Conservation (phyloP, 2,329 filamentous ascomycete species). For the Grosmannia clavigera region DNA sequence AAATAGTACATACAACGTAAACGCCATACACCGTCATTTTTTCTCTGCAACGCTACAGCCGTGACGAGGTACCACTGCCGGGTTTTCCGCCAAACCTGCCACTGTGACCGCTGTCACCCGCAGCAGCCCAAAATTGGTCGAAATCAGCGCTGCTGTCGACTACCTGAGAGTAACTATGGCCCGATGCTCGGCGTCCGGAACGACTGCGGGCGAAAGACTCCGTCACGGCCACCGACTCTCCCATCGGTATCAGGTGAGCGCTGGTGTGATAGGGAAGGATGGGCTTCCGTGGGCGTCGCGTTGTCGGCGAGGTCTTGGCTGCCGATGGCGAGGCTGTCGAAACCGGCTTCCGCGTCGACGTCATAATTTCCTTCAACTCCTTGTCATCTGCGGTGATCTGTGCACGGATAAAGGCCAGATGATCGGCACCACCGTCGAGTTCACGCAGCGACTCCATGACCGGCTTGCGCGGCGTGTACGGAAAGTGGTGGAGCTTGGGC, state of each 20-base stretch:
- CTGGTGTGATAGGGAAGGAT: conserved; percentile 25
- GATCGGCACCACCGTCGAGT: conserved; percentile 25
- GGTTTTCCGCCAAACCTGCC: background rate
- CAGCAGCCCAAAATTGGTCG: background rate
- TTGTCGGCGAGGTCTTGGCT: background rate
- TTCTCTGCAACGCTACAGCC: background rate
- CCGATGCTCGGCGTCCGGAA: background rate
- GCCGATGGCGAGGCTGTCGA: conserved; percentile 1
- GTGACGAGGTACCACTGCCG: background rate
- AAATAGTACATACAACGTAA: background rate
- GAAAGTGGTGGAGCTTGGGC: conserved; percentile 48
- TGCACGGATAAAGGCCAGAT: conserved; percentile 60
- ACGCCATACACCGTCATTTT: background rate
- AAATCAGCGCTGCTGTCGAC: conserved; percentile 11
- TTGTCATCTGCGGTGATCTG: conserved; percentile 67
- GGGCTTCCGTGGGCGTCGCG: conserved; percentile 4
- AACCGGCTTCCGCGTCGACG: conserved; percentile 34
- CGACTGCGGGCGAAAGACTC: conserved; percentile 18
- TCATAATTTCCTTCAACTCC: conserved; percentile 63
- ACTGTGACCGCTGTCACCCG: background rate
- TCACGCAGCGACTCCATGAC: conserved; percentile 64
- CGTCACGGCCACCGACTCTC: conserved; percentile 23
- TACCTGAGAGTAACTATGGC: background rate
- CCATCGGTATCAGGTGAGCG: conserved; percentile 25
- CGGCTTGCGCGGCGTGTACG: conserved; percentile 58